phyloP scores from a whole-genome alignment of 805 yeast genomes.

The Candida pseudofarinosa region DNA sequence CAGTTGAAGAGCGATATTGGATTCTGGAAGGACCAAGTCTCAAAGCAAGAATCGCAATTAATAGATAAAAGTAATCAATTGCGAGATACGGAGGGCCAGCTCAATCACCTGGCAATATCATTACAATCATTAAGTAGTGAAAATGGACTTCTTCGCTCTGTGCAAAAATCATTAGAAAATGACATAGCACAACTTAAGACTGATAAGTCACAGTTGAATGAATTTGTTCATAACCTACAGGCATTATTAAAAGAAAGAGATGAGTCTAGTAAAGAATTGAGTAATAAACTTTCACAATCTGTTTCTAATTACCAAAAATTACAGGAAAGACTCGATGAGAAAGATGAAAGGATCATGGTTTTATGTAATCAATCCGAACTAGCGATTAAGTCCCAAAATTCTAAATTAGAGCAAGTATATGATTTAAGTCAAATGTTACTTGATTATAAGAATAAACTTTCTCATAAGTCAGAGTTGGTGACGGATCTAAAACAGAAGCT shows the following conservation, averaged over 20 bases:
- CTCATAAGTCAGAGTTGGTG: constrained; percentile 34
- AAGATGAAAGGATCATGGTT: constrained; percentile 51
- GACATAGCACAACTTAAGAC: constrained; percentile 51
- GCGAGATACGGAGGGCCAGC: constrained; percentile 47
- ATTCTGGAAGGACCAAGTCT: constrained; percentile 40
- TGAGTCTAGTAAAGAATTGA: constrained; percentile 43
- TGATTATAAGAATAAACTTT: constrained; percentile 38
- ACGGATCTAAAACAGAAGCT: constrained; percentile 35
- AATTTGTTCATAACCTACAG: constrained; percentile 58
- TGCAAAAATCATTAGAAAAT: constrained; percentile 46
- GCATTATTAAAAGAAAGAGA: constrained; percentile 60
- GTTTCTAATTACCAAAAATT: constrained; percentile 43
- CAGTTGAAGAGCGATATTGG: constrained; percentile 24
- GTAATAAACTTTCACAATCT: constrained; percentile 46
- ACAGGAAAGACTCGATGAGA: constrained; percentile 45
- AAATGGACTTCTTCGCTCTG: constrained; percentile 43
- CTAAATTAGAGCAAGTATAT: constrained; percentile 56
- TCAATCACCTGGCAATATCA: constrained; percentile 37
- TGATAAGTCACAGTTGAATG: constrained; percentile 58
- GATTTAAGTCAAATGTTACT: constrained; percentile 44
- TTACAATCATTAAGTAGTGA: constrained; percentile 35
- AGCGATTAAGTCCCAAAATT: constrained; percentile 49
- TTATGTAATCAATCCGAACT: constrained; percentile 54
- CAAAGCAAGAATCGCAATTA: constrained; percentile 34
- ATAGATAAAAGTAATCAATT: constrained; percentile 45